Conservation (phyloP, 257 asterid genomes). For the Solanum pennellii region DNA sequence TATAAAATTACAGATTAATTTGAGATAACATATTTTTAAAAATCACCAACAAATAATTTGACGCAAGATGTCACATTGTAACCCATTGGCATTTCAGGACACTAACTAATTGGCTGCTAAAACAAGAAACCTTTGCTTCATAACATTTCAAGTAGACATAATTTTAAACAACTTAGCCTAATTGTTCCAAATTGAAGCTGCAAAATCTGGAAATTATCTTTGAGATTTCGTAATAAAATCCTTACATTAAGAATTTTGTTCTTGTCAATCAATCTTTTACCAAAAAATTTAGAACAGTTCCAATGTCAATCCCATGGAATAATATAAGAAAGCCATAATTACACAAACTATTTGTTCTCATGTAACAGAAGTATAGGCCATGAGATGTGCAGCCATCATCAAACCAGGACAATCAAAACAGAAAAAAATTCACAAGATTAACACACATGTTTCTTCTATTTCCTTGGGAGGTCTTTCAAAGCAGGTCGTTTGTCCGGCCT, state of each 20-base stretch:
- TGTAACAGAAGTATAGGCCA: neutral
- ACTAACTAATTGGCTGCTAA: neutral
- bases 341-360: neutral
- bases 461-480: constrained; percentile 28
- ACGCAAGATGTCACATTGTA: neutral
- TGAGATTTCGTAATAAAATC: neutral
- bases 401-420: neutral
- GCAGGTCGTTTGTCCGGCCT: constrained; percentile 56
- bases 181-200: neutral
- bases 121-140: neutral
- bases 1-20: too few relatives aligned
- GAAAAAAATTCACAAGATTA: neutral
- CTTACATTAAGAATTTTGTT: neutral
- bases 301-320: neutral
- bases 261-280: neutral
- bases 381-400: neutral
- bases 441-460: constrained; percentile 4
- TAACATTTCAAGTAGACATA: neutral
- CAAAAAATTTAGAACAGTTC: neutral
- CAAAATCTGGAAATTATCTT: neutral
- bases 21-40: neutral
- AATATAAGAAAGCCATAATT: neutral
- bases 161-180: neutral
- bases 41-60: neutral
- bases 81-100: neutral